A percentile compares a stretch with the other conserved stretches of the same genome.
Conservation (phyloP, 1,284 basidiomycete genomes). For the Sanguinoderma infundibulare region DNA sequence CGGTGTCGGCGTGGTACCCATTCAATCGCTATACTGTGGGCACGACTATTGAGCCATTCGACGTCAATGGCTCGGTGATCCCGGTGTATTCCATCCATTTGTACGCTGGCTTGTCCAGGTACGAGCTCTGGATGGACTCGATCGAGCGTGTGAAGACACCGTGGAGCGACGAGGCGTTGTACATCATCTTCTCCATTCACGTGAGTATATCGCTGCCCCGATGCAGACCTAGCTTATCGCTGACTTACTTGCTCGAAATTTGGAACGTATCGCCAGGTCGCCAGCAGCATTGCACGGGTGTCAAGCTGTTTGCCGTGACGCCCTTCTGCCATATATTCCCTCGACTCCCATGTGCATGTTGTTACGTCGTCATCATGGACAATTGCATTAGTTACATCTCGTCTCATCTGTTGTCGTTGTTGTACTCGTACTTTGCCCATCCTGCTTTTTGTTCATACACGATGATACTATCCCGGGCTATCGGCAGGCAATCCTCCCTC, state of each 20-base stretch:
- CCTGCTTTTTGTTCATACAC: not conserved
- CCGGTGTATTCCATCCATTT: conserved; percentile 3
- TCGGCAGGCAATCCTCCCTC: not conserved
- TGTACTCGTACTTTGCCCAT: not conserved
- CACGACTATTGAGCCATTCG: conserved; percentile 9
- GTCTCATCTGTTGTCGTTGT: not conserved
- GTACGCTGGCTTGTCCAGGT: conserved; percentile 9
- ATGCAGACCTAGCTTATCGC: no score
- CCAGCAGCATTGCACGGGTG: conserved; percentile 9
- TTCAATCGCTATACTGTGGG: conserved; percentile 7
- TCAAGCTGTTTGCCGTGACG: conserved; percentile 8
- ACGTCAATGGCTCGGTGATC: not conserved
- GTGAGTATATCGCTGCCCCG: not conserved
- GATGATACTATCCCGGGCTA: not conserved
- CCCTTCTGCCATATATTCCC: conserved; percentile 1
- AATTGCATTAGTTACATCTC: not conserved
- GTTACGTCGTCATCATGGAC: not conserved
- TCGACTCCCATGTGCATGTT: not conserved
- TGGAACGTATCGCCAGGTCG: no score
- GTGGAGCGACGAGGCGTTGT: conserved; percentile 1
- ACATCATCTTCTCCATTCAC: conserved; percentile 4
- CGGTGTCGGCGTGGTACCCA: conserved; percentile 12
- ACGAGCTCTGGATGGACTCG: not conserved
- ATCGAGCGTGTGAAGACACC: conserved; percentile 3
- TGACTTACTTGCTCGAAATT: not conserved